Percentiles rank a stretch among this genome's conserved stretches.
Conservation (phyloP, 768 basidiomycete species). For the Amanita subjunquillea region DNA sequence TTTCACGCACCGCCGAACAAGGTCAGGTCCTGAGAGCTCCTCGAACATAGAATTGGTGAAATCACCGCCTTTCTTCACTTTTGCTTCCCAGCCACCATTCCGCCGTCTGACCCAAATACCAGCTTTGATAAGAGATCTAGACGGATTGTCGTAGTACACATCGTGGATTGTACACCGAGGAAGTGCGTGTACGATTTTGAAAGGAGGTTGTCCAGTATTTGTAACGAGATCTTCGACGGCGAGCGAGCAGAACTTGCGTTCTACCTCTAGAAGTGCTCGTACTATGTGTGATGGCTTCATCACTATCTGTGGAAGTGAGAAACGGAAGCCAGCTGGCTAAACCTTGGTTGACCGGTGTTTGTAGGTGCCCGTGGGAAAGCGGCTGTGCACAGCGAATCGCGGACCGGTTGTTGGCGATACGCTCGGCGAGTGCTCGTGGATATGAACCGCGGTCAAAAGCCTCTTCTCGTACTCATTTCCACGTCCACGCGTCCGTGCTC, state of each 20-base stretch:
- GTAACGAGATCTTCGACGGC: conserved; percentile 1
- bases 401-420: too few species aligned
- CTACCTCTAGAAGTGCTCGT: conserved; percentile 2
- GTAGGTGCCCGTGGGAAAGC: too few species aligned
- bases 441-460: too few species aligned
- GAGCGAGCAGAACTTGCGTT: conserved; percentile 3
- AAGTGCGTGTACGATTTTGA: conserved; percentile 1
- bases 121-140: conserved; percentile 1
- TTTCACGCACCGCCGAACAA: background rate
- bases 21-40: background rate
- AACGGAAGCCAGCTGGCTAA: background rate
- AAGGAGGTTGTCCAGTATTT: conserved; percentile 2
- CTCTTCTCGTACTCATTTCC: too few species aligned
- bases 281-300: background rate
- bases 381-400: too few species aligned
- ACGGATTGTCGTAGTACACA: conserved; percentile 1
- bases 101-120: conserved; percentile 3
- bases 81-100: background rate
- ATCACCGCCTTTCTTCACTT: conserved; percentile 3
- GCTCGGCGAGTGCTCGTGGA: too few species aligned
- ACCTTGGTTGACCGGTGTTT: too few species aligned
- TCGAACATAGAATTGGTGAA: conserved; percentile 4
- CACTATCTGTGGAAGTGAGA: conserved; percentile 1
- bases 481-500: too few species aligned
- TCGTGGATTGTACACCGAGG: background rate